Conservation (phyloP, 73 alveolate species). For the Tetrahymena borealis region DNA sequence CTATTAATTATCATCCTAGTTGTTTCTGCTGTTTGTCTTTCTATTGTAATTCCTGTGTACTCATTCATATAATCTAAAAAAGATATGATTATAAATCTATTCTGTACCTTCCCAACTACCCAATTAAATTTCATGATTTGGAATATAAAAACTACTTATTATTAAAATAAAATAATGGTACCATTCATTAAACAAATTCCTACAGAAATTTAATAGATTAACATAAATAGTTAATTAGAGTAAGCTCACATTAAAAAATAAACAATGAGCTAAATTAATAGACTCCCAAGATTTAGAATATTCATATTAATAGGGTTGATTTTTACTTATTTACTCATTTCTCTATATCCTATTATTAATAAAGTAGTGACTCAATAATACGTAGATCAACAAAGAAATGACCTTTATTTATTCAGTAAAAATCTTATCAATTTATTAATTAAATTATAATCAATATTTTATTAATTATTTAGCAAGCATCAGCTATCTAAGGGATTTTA, state of each 20-base stretch:
- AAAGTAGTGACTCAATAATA: background rate
- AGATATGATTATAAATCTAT: background rate
- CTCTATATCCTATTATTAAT: background rate
- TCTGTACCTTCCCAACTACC: background rate
- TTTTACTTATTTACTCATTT: background rate
- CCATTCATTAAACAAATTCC: background rate
- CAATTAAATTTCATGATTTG: background rate
- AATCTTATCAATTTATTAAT: background rate
- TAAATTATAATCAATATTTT: background rate
- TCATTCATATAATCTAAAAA: background rate
- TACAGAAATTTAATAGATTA: background rate
- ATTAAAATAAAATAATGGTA: background rate
- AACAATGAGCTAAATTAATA: background rate
- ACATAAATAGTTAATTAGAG: background rate
- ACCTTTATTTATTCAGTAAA: background rate
- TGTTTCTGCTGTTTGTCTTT: background rate
- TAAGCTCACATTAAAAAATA: background rate
- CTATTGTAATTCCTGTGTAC: background rate
- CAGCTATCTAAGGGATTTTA: background rate
- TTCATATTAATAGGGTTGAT: background rate
- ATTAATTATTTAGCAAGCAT: background rate
- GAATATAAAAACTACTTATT: background rate
- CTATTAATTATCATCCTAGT: background rate
- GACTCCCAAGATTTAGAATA: background rate
- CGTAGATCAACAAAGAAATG: background rate